Conservation (phyloP, 768 basidiomycete species). For the Pisolithus marmoratus region DNA sequence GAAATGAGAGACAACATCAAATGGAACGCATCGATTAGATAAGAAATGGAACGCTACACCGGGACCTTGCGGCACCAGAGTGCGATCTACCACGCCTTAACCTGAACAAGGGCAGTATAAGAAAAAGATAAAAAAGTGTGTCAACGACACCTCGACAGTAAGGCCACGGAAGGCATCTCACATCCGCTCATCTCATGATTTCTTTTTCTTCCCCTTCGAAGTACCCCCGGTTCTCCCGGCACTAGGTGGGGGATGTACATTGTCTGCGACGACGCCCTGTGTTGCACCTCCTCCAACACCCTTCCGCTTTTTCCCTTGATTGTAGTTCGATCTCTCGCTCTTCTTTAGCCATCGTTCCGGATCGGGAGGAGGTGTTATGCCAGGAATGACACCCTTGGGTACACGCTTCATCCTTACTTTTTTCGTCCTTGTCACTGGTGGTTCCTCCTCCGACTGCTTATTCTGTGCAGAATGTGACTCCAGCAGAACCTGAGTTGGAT, state of each 20-base stretch:
- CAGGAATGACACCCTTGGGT: slow-evolving; percentile 69
- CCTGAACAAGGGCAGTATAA: background rate
- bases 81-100: slow-evolving; percentile 13
- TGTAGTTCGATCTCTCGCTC: slow-evolving; percentile 62
- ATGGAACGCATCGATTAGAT: slow-evolving; percentile 22
- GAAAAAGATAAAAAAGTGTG: slow-evolving; percentile 6
- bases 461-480: slow-evolving; percentile 19
- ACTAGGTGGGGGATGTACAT: slow-evolving; percentile 15
- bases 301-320: slow-evolving; percentile 46
- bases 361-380: slow-evolving; percentile 78
- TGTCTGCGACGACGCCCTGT: slow-evolving; percentile 48
- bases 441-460: slow-evolving; percentile 27
- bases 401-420: slow-evolving; percentile 62
- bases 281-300: slow-evolving; percentile 57
- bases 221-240: slow-evolving; percentile 31
- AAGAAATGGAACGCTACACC: slow-evolving; percentile 5
- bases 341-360: slow-evolving; percentile 89
- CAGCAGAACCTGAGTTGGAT: slow-evolving; percentile 24
- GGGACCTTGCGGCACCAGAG: slow-evolving; percentile 11
- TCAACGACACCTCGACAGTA: slow-evolving; percentile 16
- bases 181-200: slow-evolving; percentile 35
- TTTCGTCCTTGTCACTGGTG: slow-evolving; percentile 36
- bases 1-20: background rate
- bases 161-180: slow-evolving; percentile 14
- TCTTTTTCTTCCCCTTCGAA: slow-evolving; percentile 64